Evolutionary conservation across 2,329 filamentous ascomycete species (phyloP), one percentile per base, ranked within the genome.

Genomic region (Chaetomium olivaceum): DNA sequence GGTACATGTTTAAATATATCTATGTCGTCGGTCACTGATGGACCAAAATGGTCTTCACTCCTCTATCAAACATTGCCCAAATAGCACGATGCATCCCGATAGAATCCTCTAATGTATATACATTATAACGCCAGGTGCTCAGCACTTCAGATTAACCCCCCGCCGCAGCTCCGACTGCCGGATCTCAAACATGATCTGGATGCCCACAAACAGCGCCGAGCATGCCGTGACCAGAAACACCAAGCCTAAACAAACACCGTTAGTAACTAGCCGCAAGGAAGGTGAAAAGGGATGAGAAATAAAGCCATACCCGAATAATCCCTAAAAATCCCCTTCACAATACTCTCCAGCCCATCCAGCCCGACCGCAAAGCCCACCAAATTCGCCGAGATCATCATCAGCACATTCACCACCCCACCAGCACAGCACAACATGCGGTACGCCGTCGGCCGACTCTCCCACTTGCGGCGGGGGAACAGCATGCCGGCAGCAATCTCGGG

Each of bases 361-460:
- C 96, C 96, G 14, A 99, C 85, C 0, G 94, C 95, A 78, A 98
- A 99, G 0, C 95, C 95, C 12, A 99, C 93, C 21, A 99, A 80
- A 75, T 99, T 99, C 19, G 94, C 95, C 54, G 86, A 85, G 85
- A 98, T 97, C 91, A 99, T 95, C 90, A 97, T 93, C 57, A 98
- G 79, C 27, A 96, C 85, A 72, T 97, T 97, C 0, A 80, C 86
- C 3, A 97, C 91, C 0, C 88, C 92, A 2, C 94, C 95, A 19
- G 91, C 76, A 6, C 91, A 91, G 76, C 91, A 93, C 2, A 98
- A 75, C 77, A 93, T 85, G 29, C 95, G 87, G 75, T 97, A 97
- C 2, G 85, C 77, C 59, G 87, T 90, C 1, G 91, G 91, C 0
- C 83, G 80, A 25, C 82, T 79, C 72, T 88, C 87, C 88, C 91